Evolutionary conservation across 148 eudicot genomes (phyloP).

Genomic region (Rhododendron ovatum): DNA sequence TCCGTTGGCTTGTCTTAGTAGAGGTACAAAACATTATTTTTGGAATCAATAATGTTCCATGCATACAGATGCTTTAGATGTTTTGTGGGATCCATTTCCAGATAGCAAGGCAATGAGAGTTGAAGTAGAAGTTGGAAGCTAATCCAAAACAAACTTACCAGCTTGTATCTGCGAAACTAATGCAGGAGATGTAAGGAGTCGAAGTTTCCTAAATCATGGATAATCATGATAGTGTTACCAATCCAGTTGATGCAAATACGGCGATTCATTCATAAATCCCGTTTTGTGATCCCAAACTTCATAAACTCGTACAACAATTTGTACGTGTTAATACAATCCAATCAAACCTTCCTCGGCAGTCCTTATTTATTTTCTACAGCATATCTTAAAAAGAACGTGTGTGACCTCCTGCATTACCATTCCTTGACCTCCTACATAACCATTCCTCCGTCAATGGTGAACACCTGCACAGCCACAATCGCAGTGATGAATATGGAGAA

Average conservation of each 20-base stretch:
- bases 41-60: neutral
- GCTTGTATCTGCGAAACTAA: neutral
- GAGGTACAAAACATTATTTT: neutral
- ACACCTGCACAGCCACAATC: slow-evolving; percentile 42
- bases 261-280: neutral
- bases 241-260: neutral
- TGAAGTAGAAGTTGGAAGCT: neutral
- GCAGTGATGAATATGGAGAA: neutral
- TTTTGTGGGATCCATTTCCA: neutral
- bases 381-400: neutral
- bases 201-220: too few species aligned
- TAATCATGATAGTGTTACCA: neutral
- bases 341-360: neutral
- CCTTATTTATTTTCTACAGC: neutral
- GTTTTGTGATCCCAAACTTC: neutral
- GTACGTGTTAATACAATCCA: neutral
- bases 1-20: neutral
- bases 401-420: slow-evolving; percentile 53
- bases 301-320: neutral
- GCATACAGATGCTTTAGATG: neutral
- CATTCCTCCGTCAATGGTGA: slow-evolving; percentile 83
- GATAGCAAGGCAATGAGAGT: neutral
- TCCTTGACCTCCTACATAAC: slow-evolving; percentile 49
- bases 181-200: neutral
- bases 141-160: neutral